Evolutionary conservation across 225 moss, liverwort and hornwort species (phyloP).

Genomic region (Ulota crispa): DNA sequence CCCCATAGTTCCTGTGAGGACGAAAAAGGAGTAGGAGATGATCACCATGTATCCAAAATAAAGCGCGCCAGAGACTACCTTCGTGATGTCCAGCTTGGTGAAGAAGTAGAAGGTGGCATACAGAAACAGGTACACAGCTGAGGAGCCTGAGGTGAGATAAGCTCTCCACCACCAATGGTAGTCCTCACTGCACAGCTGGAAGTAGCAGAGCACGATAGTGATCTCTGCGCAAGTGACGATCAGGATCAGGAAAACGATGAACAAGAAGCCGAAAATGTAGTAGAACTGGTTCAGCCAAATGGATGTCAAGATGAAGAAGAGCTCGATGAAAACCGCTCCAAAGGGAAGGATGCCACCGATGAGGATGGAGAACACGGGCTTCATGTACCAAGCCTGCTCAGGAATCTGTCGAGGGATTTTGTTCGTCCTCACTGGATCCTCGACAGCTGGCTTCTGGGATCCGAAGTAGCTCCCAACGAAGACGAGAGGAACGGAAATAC

Average conservation of each 20-base stretch:
- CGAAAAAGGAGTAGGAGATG: conserved; percentile 96
- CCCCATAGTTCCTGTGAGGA: conserved; percentile 91
- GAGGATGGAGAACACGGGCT: conserved; percentile 78
- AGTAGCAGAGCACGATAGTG: conserved; percentile 96
- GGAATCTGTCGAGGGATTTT: conserved; percentile 95
- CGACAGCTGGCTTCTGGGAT: conserved; percentile 71
- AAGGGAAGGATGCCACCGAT: conserved; percentile 95
- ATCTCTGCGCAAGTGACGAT: conserved; percentile 95
- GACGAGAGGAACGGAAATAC: conserved; percentile 86
- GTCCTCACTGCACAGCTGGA: conserved; percentile 96
- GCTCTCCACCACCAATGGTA: conserved; percentile 99
- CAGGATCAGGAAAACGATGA: conserved; percentile 88
- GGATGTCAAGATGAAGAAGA: conserved; percentile 94
- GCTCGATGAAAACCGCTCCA: conserved; percentile 94
- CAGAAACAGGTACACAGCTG: conserved; percentile 85
- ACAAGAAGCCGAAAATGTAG: conserved; percentile 90
- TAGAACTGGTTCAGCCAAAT: conserved; percentile 97
- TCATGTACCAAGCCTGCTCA: conserved; percentile 96
- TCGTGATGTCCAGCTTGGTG: conserved; percentile 84
- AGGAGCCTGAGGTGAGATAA: conserved; percentile 86
- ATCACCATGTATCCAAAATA: conserved; percentile 98
- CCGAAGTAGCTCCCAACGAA: conserved; percentile 95
- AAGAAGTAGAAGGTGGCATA: conserved; percentile 93
- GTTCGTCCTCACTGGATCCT: conserved; percentile 96
- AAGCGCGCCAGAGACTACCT: conserved; percentile 76